Conservation (phyloP, 805 yeast species). For the Debaryomyces maramus region DNA sequence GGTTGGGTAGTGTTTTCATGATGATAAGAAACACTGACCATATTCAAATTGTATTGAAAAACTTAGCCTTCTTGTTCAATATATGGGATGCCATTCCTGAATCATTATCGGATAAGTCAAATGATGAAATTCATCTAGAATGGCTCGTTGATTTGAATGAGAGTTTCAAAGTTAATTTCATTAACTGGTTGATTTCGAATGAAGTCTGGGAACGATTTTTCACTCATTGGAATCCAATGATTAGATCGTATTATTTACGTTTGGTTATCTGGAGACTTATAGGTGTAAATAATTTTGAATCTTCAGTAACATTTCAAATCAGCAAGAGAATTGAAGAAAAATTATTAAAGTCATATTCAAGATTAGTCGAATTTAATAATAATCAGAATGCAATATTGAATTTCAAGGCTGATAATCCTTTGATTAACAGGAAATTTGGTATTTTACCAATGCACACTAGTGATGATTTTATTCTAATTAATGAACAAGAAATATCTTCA, state of each 20-base stretch:
- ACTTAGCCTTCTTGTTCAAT: conserved; percentile 66
- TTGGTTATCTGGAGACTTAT: conserved; percentile 66
- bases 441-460: conserved; percentile 37
- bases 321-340: conserved; percentile 31
- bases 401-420: conserved; percentile 38
- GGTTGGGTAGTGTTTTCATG: conserved; percentile 60
- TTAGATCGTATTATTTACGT: conserved; percentile 66
- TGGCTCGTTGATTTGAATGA: conserved; percentile 45
- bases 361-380: conserved; percentile 27
- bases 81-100: conserved; percentile 70
- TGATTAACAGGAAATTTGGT: conserved; percentile 49
- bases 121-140: conserved; percentile 9
- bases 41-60: conserved; percentile 60
- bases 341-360: conserved; percentile 27
- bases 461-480: conserved; percentile 19
- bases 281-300: conserved; percentile 41
- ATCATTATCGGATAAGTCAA: conserved; percentile 15
- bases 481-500: conserved; percentile 9
- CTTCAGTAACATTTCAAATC: conserved; percentile 30
- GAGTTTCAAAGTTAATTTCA: conserved; percentile 49
- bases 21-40: conserved; percentile 62
- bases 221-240: conserved; percentile 79
- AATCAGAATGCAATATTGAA: conserved; percentile 20
- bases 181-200: conserved; percentile 54
- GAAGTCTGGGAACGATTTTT: conserved; percentile 56